Base-by-base conservation (phyloP, 768 basidiomycete genomes). In the Termitomyces titanicus region DNA sequence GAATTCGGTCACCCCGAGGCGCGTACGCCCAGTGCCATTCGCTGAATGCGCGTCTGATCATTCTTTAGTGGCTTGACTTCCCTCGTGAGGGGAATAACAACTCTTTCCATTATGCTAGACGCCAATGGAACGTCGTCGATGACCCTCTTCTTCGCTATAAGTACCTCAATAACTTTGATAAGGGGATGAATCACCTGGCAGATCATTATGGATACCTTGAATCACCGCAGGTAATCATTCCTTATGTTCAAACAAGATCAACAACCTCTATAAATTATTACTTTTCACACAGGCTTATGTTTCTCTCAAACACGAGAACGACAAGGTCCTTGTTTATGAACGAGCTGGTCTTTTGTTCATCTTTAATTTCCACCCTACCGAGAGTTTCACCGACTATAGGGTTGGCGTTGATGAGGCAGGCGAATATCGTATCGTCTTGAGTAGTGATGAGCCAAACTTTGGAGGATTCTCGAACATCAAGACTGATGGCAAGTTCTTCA, bases 1-100 rank as follows among this genome's bases (percentile, higher is more conserved):
- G 96, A 99, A 67, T 99, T 99, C 66, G 96, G 96, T 40, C 96
- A 99, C 69, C 96, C 96, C 11, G 96, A 99, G 76, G 93, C 88
- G 58, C 44, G 75, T 67, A 20, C n/a, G 37, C 40, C n/a, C 27
- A 3, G 25, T 37, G 25, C 22, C 43, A 31, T 35, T 31, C 37
- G 20, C 50, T 27, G 13, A 8, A 44, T 24, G 35, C 51, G 13
- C 52, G 24, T 48, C 46, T 59, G 37, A 63, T 38, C 7, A 46
- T 29, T 35, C 17, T n/a, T 42, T 35, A 93, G 86, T 99, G 97
- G 97, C 92, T 99, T 64, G 97, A 99, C 72, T 99, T 99, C 74
- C 97, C 97, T 39, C 89, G 97, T 29, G 92, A 85, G 63, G 97
- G 97, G 18, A 99, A 99, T 67, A 81, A 84, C 68, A 92, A 94